These are phyloP conservation scores for Diplodia intermedia DNA, from an alignment of 2,329 filamentous ascomycete genomes.

Conservation along the genomic window DNA sequence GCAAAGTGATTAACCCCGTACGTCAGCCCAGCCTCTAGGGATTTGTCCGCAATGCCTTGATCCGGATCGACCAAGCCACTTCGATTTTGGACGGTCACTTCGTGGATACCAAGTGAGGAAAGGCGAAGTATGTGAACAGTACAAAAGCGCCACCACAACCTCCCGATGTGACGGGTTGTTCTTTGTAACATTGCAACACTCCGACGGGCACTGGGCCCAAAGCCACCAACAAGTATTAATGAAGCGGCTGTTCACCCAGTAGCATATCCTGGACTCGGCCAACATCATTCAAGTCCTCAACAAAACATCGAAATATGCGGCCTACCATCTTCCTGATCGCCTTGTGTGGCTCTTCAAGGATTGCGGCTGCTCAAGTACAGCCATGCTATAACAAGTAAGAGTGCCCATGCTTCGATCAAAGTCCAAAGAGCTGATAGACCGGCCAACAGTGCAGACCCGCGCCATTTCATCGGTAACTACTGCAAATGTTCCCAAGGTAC, in stretches of 20 bases:
- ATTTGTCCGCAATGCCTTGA: neutral
- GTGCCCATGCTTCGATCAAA: neutral
- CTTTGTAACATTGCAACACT: neutral
- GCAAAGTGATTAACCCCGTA: neutral
- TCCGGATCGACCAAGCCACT: neutral
- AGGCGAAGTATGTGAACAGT: neutral
- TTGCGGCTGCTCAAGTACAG: neutral
- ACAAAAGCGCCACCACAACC: slow-evolving; percentile 1
- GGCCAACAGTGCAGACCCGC: neutral
- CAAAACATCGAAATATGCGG: neutral
- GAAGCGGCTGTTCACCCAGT: neutral
- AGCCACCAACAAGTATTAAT: neutral
- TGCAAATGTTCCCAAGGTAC: neutral
- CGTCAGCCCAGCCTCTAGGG: neutral
- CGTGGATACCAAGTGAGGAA: neutral
- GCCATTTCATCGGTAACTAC: neutral
- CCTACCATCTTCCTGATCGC: neutral
- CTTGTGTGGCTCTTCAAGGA: neutral
- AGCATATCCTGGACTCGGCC: no score
- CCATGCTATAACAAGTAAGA: neutral
- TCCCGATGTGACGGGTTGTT: neutral
- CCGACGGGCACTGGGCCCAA: neutral
- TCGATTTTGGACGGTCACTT: neutral
- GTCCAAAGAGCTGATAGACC: neutral
- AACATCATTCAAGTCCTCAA: neutral